These are phyloP conservation scores for Phytophthora pluvialis DNA, from an alignment of 352 stramenopile species.

Conservation along the genomic window DNA sequence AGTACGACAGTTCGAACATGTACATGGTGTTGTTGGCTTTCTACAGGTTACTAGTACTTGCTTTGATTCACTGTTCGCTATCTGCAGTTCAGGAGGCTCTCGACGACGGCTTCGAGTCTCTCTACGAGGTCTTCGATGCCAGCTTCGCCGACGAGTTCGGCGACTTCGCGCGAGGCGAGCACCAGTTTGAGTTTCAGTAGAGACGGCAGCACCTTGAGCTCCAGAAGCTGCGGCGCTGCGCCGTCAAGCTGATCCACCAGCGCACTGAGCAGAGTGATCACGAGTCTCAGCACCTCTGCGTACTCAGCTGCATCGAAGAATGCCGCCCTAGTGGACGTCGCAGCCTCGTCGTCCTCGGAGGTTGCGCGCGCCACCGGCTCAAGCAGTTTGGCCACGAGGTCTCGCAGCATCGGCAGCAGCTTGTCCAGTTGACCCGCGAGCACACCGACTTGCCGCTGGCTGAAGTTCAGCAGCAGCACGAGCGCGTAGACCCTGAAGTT, in stretches of 20 bases:
- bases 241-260: conserved; percentile 52
- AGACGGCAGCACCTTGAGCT: conserved; percentile 43
- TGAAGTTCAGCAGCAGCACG: conserved; percentile 79
- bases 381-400: conserved; percentile 43
- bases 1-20: conserved; percentile 17
- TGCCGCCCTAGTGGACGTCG: neutral
- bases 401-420: conserved; percentile 46
- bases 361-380: conserved; percentile 12
- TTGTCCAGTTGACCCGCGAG: conserved; percentile 37
- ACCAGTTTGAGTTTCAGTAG: conserved; percentile 45
- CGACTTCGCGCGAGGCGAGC: conserved; percentile 23
- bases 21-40: neutral
- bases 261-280: conserved; percentile 57
- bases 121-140: conserved; percentile 36
- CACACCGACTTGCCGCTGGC: conserved; percentile 53
- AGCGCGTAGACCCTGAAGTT: conserved; percentile 79
- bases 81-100: conserved; percentile 34
- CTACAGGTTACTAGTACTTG: conserved; percentile 1
- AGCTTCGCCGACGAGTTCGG: conserved; percentile 26
- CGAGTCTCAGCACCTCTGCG: conserved; percentile 62
- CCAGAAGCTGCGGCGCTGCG: conserved; percentile 42
- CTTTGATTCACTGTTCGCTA: conserved; percentile 7
- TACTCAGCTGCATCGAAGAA: conserved; percentile 48
- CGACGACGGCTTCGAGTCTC: conserved; percentile 45
- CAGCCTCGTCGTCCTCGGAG: conserved; percentile 4